Evolutionary conservation across 768 basidiomycete genomes (phyloP), one percentile per base, ranked within the genome.

Genomic region (Russula olivacea): DNA sequence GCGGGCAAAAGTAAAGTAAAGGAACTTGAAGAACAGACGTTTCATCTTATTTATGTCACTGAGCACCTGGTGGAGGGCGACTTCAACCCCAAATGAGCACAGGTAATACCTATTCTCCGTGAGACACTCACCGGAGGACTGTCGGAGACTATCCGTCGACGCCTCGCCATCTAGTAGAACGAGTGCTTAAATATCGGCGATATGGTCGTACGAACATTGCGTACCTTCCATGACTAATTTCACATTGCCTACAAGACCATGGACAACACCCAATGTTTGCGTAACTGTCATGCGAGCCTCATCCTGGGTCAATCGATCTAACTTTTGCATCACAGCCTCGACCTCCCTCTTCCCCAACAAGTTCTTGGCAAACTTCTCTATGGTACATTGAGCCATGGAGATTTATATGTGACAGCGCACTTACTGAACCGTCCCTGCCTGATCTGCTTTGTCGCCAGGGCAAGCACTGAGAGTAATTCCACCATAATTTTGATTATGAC

Each of bases 371-470:
- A 61, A 61, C 12, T 28, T 40, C 11, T 48, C 60, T 61, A 28
- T 4, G 12, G 1, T 7, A 19, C 23, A 5, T 49, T 61, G 9
- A 49, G 43, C 25, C 34, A 48, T 10, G 8, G 14, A 2, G 10
- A 17, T 14, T 17, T 21, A 19, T 34, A 19, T 11, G 11, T 34
- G 34, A 34, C 11, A 2, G 34, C 10, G 34, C 34, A 34, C 34
- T 34, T 2, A 34, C 34, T 34, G 34, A 34, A 34, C 10, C 34
- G 34, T 12, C 34, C 34, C 34, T 30, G 15, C 12, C n/a, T 61
- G 6, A 61, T 56, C 9, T 61, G 28, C 1, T 55, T 61, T 14
- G 61, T 61, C 11, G 61, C 54, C 19, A 61, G 40, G 9, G 61
- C 54, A 30, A 61, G 36, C 15, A 61, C 61, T 8, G 41, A 43